Conservation (phyloP, 1,284 basidiomycete species). For the Marasmius sp. region DNA sequence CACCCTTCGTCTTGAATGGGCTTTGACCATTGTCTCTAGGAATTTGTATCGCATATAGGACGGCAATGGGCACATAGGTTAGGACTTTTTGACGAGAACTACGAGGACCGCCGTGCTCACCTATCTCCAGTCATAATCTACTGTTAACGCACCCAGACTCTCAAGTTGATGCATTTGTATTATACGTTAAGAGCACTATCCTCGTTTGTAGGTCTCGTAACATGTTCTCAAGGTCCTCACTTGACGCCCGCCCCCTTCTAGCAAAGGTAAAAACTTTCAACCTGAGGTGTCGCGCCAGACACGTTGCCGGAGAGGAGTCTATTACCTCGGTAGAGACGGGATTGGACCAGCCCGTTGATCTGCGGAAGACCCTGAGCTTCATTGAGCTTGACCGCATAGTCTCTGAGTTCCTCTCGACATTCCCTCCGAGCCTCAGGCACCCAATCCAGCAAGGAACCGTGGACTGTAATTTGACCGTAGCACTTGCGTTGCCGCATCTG, state of each 20-base stretch:
- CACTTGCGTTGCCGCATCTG: slow-evolving; percentile 63
- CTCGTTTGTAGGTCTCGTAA: slow-evolving; percentile 46
- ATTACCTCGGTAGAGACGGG: slow-evolving; percentile 28
- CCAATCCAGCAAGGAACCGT: slow-evolving; percentile 57
- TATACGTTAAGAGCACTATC: slow-evolving; percentile 72
- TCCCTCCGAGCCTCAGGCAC: slow-evolving; percentile 55
- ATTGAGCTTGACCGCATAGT: slow-evolving; percentile 62
- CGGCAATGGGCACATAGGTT: slow-evolving; percentile 69
- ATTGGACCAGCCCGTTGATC: slow-evolving; percentile 44
- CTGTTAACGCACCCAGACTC: slow-evolving; percentile 57
- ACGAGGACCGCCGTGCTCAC: not conserved
- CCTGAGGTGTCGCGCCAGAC: slow-evolving; percentile 58
- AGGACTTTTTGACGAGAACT: not conserved
- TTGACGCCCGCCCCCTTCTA: slow-evolving; percentile 16
- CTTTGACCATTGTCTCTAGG: slow-evolving; percentile 15
- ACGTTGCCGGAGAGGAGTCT: slow-evolving; percentile 53
- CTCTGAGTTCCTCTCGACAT: slow-evolving; percentile 54
- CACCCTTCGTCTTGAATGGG: slow-evolving; percentile 1
- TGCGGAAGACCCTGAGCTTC: slow-evolving; percentile 61
- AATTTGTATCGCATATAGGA: slow-evolving; percentile 49
- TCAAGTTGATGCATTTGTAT: slow-evolving; percentile 71
- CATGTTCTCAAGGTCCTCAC: not conserved
- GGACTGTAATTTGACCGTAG: slow-evolving; percentile 66
- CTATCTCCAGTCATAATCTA: slow-evolving; percentile 37
- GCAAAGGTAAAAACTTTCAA: slow-evolving; percentile 73